Evolutionary conservation across 371 early-diverging fungal species (phyloP).

Genomic region (Dentiscutata heterogama): DNA sequence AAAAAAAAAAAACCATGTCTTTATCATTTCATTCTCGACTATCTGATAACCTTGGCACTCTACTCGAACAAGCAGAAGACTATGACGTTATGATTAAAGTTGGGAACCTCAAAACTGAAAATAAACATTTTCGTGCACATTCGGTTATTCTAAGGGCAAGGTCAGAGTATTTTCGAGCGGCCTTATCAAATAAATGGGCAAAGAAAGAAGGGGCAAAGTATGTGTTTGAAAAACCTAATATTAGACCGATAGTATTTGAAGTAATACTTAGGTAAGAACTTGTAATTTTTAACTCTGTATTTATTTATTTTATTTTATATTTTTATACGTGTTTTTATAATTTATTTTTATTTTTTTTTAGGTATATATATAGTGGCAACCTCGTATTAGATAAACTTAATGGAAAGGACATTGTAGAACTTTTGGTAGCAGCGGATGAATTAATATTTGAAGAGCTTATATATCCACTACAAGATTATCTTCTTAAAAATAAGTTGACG

Average conservation of each 20-base stretch:
- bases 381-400: conserved; percentile 21
- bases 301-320: neutral
- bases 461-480: conserved; percentile 38
- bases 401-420: conserved; percentile 28
- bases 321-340: neutral
- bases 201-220: conserved; percentile 35
- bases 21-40: conserved; percentile 30
- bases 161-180: conserved; percentile 45
- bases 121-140: conserved; percentile 34
- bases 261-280: conserved; percentile 38
- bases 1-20: conserved; percentile 17
- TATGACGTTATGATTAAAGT: conserved; percentile 42
- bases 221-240: conserved; percentile 45
- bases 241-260: conserved; percentile 33
- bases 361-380: conserved; percentile 44
- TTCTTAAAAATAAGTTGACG: conserved; percentile 18
- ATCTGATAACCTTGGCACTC: conserved; percentile 24
- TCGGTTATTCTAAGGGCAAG: conserved; percentile 35
- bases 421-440: conserved; percentile 44
- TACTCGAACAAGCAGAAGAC: conserved; percentile 43
- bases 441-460: conserved; percentile 43
- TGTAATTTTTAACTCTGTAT: neutral
- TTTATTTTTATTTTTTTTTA: conserved; percentile 11
- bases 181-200: conserved; percentile 44
- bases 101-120: neutral